These are phyloP conservation scores for Hypoxylon sp. DNA, from an alignment of 2,329 filamentous ascomycete species.

Conservation along the genomic window DNA sequence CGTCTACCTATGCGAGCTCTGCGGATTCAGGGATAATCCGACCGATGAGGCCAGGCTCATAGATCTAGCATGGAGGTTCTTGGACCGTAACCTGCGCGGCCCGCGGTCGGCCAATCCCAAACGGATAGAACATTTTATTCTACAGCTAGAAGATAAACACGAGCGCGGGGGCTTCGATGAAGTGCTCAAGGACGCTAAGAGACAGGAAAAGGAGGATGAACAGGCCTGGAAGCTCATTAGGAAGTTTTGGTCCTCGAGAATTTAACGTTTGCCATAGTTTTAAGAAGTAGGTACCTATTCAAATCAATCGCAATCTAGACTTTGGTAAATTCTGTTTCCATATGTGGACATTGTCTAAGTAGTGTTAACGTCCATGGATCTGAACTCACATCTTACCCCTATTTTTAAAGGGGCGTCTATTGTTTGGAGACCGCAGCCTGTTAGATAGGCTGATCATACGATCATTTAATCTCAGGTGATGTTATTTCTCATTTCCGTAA, in stretches of 20 bases:
- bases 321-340: neutral
- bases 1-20: constrained; percentile 34
- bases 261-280: constrained; percentile 8
- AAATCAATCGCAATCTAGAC: too few species aligned
- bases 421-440: neutral
- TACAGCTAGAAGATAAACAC: constrained; percentile 35
- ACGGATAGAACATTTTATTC: constrained; percentile 41
- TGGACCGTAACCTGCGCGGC: constrained; percentile 47
- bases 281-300: neutral
- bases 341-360: too few species aligned
- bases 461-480: neutral
- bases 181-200: constrained; percentile 35
- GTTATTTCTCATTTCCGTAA: neutral
- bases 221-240: constrained; percentile 43
- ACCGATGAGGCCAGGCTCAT: constrained; percentile 45
- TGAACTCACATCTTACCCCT: neutral
- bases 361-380: neutral
- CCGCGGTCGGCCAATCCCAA: constrained; percentile 34
- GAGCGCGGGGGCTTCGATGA: constrained; percentile 37
- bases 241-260: constrained; percentile 42
- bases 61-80: constrained; percentile 48
- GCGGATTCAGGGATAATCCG: constrained; percentile 37
- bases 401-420: neutral
- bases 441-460: neutral
- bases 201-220: constrained; percentile 40